A percentile compares a stretch with the other conserved stretches of the same genome.
phyloP scores from a whole-genome alignment of 352 stramenopile genomes.

The Pythium rhizo-oryzae region DNA sequence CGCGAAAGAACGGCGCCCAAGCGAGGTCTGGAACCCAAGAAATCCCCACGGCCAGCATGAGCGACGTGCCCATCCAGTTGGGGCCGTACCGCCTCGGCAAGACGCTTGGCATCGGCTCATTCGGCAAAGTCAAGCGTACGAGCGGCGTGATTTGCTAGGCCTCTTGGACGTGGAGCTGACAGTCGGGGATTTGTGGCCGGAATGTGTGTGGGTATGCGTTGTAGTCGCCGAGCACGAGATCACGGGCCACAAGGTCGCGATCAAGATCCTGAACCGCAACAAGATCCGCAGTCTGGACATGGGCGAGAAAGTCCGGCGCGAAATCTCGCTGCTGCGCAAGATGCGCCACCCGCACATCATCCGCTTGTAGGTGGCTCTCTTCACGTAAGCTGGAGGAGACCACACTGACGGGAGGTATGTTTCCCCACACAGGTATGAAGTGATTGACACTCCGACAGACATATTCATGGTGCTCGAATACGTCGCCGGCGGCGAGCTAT shows the following conservation, averaged over 20 bases:
- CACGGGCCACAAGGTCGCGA: constrained; percentile 98
- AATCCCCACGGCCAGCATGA: constrained; percentile 44
- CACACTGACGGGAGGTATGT: not conserved
- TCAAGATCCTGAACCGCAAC: constrained; percentile 99
- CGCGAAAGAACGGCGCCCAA: too few relatives aligned
- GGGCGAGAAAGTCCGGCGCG: constrained; percentile 99
- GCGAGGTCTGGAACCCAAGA: not conserved
- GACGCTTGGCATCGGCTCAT: constrained; percentile 99
- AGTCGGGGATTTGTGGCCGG: too few relatives aligned
- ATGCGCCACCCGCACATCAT: constrained; percentile 99
- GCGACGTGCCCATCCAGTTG: constrained; percentile 93
- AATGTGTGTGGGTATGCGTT: too few relatives aligned
- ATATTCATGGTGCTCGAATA: constrained; percentile 97
- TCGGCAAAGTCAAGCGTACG: constrained; percentile 98
- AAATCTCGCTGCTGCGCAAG: constrained; percentile 99
- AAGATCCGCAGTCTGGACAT: constrained; percentile 99
- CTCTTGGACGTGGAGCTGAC: constrained; percentile 27
- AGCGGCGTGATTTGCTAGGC: not conserved
- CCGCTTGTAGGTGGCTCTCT: constrained; percentile 97
- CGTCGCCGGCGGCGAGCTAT: constrained; percentile 93
- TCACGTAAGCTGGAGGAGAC: not conserved
- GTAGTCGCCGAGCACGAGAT: constrained; percentile 97
- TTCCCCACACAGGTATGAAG: constrained; percentile 86
- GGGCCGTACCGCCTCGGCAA: constrained; percentile 98
- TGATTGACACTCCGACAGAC: constrained; percentile 99